Base-by-base conservation (phyloP, 2,329 filamentous ascomycete genomes). In the Penicillium capsulatum region DNA sequence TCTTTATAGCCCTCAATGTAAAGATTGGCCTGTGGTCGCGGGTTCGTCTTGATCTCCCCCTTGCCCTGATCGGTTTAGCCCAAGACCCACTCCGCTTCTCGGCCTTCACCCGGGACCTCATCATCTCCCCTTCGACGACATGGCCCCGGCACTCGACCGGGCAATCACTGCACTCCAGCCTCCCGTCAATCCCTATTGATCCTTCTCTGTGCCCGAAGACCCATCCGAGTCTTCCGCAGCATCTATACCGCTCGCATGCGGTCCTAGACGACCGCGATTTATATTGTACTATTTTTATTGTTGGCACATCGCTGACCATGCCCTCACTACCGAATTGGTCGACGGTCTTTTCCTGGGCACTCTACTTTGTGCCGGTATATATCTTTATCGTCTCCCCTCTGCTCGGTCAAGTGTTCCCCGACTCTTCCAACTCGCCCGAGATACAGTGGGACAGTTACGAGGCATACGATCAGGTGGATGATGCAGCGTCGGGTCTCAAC, bases 301-400 rank as follows among this genome's bases (percentile, higher is more conserved):
- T 22, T 11, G 31, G 19, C 26, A 28, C n/a, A 28, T 6, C 5
- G 11, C 26, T 4, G 14, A 24, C 22, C 31, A 61, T 61, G 56
- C 40, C 53, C 11, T 44, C 55, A 11, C 13, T 53, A 4, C 52
- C 55, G n/a, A 61, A 51, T 24, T 34, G 57, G 27, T 63, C 60
- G 4, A 62, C 57, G 4, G 3, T 64, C 19, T 38, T 65, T n/a
- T 51, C 55, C 26, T 65, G 59, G 51, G 35, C 59, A 35, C 52
- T 66, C 34, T 66, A 66, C 46, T 53, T 63, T 19, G 44, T 66
- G 34, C 64, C 64, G 0, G 38, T 65, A 8, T 66, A 66, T 48
- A 42, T 66, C 30, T 64, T 66, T 43, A 34, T 65, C 22, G 37
- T 65, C 19, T 57, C 58, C 8, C 64, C 64, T 4, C 43, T 62